Evolutionary conservation across 805 yeast genomes (phyloP), one percentile per base, ranked within the genome.

Genomic region (Candida pini): DNA sequence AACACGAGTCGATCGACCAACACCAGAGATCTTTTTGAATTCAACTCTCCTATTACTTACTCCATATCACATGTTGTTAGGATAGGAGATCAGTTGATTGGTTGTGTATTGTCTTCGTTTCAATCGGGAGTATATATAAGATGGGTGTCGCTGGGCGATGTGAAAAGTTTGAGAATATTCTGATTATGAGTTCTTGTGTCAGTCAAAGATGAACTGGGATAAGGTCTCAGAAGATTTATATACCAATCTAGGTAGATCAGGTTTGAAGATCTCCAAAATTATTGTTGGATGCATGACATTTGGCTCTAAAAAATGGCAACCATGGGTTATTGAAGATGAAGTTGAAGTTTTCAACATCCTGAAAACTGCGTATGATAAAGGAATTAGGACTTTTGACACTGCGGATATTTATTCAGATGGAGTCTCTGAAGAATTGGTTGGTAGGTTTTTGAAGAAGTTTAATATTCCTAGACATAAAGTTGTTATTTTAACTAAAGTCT

Each of bases 201-300:
- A n/a, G n/a, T n/a, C n/a, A n/a, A n/a, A n/a, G n/a, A n/a, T n/a
- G n/a, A 37, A 33, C 13, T 37, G 34, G 41, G 39, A 35, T 26
- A 16, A 26, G 15, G 39, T 41, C 3, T 30, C 48, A 19, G 27
- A 41, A 22, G 37, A 41, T 1, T 35, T 47, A 9, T 50, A 47
- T 27, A 41, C 48, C n/a, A 38, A 38, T 24, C 38, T 60, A 3
- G 78, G 78, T 6, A 13, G 51, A 15, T 62, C 76, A 1, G 78
- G 78, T 1, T 54, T 74, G 28, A 63, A 64, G 39, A 59, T 73
- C 21, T 67, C 78, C 19, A 62, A 62, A 20, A 47, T 73, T 13
- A 59, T 74, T 34, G 66, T 73, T 9, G 81, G 79, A 5, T 71
- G 76, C 43, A 71, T 72, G 78, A 51, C 70, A 3, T 71, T 53